Conservation (phyloP, 257 asterid species). For the Solanum tacnaense region DNA sequence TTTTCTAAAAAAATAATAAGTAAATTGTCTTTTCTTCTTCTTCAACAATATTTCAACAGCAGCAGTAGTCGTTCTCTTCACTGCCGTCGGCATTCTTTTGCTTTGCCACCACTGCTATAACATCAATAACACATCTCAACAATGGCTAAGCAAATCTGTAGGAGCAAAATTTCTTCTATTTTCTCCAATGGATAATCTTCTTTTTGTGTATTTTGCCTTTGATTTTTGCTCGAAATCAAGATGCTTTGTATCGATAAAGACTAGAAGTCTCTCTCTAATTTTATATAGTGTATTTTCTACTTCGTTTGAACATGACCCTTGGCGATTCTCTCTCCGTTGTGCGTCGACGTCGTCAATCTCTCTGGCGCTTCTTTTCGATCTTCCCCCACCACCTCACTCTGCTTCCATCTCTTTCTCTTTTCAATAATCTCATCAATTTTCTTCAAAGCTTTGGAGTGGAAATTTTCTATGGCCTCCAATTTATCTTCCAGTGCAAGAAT, state of each 20-base stretch:
- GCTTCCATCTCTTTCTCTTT: background rate
- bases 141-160: background rate
- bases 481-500: background rate
- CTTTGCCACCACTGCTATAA: background rate
- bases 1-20: no score
- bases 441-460: background rate
- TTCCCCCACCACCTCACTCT: background rate
- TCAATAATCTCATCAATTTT: no score
- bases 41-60: background rate
- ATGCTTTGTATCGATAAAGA: no score
- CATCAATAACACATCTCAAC: background rate
- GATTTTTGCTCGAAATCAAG: background rate
- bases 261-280: background rate
- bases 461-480: background rate
- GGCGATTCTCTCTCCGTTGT: background rate
- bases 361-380: background rate
- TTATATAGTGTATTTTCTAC: background rate
- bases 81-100: accelerated
- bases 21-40: background rate
- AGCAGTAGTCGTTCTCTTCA: background rate
- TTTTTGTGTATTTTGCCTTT: background rate
- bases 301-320: background rate
- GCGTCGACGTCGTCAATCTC: background rate
- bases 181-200: background rate
- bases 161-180: background rate